Evolutionary conservation across 768 basidiomycete species (phyloP), one percentile per base, ranked within the genome.

Genomic region (Amanita exitialis): DNA sequence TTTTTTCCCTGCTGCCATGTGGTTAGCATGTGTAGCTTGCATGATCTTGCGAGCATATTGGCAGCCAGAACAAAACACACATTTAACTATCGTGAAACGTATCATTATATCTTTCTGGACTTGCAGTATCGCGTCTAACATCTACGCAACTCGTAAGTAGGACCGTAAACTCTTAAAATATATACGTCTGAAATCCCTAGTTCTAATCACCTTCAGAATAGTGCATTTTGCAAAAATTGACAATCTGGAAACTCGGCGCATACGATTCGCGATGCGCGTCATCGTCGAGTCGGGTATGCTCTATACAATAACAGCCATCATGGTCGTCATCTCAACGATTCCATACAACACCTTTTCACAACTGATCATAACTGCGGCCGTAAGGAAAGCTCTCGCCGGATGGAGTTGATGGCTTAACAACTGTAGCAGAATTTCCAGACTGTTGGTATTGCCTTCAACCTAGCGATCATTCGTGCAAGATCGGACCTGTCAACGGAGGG

Each of bases 101-200:
- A 21, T 47, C 20, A 10, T 44, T 16, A 37, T 50, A 16, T 38
- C 49, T 7, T 57, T 56, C 25, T 60, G 55, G 61, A 48, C 44
- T 6, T 54, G 54, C 32, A 58, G 56, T 1, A 54, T 57, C 32
- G 13, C 53, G 2, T 46, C 55, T 3, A 60, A 57, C 34, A 10
- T 58, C 4, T 60, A 56, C 39, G 53, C 55, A 30, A 60, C 59
- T 21, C 47, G 59, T 58, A 42, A 52, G 57, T 51, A 28, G 2
- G 7, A 39, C 5, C 4, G 16, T 34, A 20, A 49, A 18, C 6
- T 6, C 3, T 23, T 3, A 23, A 2, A 44, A 47, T 34, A 15
- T 6, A 9, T 10, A 2, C 15, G 13, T 18, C 30, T 38, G 2
- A 6, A 46, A 7, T 10, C 3, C 30, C 12, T 25, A 42, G 39